Evolutionary conservation across 2,329 filamentous ascomycete genomes (phyloP), one percentile per base, ranked within the genome.

Genomic region (Beauveria caledonica): DNA sequence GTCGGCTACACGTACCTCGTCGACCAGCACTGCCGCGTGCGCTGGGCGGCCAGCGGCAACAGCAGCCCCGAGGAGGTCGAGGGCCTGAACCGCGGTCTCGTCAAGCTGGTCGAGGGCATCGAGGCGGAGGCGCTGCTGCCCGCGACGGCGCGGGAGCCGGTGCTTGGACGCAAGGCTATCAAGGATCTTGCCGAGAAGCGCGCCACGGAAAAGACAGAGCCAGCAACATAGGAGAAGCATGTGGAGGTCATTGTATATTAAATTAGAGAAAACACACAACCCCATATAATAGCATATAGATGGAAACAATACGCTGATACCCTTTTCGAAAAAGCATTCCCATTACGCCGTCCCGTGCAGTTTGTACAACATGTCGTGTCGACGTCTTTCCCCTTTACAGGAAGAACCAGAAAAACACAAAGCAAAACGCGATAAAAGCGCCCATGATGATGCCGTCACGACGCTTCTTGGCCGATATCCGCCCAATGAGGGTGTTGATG

Each of bases 361-460:
- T 46, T 54, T 55, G 58, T 57, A 48, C 8, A 29, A 57, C 17
- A 23, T 27, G 49, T 40, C 19, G 27, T 17, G 36, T 10, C n/a
- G n/a, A 39, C 25, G 45, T 21, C 42, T 5, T 6, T 19, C 44
- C 13, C 5, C 4, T 17, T 25, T 58, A 94, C 71, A 86, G n/a
- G 29, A 60, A 77, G 70, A 94, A 89, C 73, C 86, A 95, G 68
- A 93, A 84, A 68, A 97, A 83, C 76, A 95, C 76, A 68, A 95
- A 95, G 76, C 94, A 97, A 67, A 96, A 83, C 0, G 92, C 92
- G 69, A 99, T 92, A 69, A 99, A 96, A 51, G 80, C 79, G 19
- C 91, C 94, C 78, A 99, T 83, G 65, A 99, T 96, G 66, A 99
- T 87, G 33, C 92, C 92, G 74, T 99, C 94, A 68, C 94, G 86